Evolutionary conservation across 305 asterid species (phyloP).

Genomic region (Rubia tinctorum): DNA sequence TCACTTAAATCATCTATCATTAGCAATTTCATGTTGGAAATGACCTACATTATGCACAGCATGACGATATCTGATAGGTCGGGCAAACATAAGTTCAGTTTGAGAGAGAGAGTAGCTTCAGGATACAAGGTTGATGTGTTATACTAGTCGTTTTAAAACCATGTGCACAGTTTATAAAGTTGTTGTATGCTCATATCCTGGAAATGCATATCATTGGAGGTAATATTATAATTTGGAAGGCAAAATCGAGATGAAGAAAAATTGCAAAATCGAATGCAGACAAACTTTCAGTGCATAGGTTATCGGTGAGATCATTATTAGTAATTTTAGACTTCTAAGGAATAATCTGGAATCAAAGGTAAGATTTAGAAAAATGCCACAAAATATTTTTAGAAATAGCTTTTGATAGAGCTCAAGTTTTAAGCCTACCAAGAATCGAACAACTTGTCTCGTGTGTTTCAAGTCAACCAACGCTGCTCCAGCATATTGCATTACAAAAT

Average conservation of each 20-base stretch:
- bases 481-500: conserved; percentile 38
- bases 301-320: conserved; percentile 67
- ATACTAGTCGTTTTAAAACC: conserved; percentile 43
- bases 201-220: conserved; percentile 19
- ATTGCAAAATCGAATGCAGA: conserved; percentile 7
- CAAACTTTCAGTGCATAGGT: conserved; percentile 67
- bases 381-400: not conserved
- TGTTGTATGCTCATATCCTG: conserved; percentile 70
- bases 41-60: conserved; percentile 36
- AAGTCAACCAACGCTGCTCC: conserved; percentile 62
- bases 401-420: not conserved
- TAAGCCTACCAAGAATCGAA: conserved; percentile 64
- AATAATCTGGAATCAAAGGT: conserved; percentile 45
- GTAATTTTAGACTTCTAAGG: conserved; percentile 58
- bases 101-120: conserved; percentile 39
- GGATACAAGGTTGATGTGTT: conserved; percentile 46
- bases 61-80: not conserved
- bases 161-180: conserved; percentile 61
- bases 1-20: conserved; percentile 37
- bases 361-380: not conserved
- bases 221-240: not conserved
- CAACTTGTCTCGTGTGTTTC: conserved; percentile 58
- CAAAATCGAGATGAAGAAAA: not conserved
- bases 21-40: conserved; percentile 41
- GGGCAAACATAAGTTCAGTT: not conserved